phyloP scores from a whole-genome alignment of 2,329 filamentous ascomycete genomes.

The Curvularia spicifera region DNA sequence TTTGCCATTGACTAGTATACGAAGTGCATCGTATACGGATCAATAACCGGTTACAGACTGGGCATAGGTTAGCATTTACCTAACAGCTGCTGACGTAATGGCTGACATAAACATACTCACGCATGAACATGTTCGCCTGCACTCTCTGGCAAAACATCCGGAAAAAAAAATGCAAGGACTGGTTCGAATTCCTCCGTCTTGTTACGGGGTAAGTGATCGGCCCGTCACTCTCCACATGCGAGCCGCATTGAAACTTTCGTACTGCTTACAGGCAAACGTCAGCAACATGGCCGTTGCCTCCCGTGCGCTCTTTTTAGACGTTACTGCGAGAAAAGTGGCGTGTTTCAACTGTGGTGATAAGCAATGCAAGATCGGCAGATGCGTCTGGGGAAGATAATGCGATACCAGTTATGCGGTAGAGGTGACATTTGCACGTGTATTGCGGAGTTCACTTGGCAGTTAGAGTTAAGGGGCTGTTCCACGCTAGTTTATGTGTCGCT shows the following conservation, averaged over 20 bases:
- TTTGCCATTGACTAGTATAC: background rate
- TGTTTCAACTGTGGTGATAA: background rate
- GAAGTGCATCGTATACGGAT: background rate
- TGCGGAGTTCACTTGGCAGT: background rate
- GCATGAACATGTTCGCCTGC: background rate
- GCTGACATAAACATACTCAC: background rate
- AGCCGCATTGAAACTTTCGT: background rate
- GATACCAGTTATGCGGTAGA: background rate
- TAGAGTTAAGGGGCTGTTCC: background rate
- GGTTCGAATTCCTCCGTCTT: background rate
- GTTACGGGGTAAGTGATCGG: background rate
- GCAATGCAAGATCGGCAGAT: background rate
- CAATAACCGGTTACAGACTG: background rate
- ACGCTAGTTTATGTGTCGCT: background rate
- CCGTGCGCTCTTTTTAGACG: background rate
- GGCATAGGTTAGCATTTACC: too few relatives aligned
- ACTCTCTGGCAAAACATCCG: background rate
- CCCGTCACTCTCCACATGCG: background rate
- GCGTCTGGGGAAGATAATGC: background rate
- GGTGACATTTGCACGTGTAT: too few relatives aligned
- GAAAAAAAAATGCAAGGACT: background rate
- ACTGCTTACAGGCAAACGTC: background rate
- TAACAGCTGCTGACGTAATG: background rate
- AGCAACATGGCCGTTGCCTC: background rate
- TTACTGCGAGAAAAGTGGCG: background rate